Base-by-base conservation (phyloP, 163 green algal species). In the Trebouxiophyceae sp. region DNA sequence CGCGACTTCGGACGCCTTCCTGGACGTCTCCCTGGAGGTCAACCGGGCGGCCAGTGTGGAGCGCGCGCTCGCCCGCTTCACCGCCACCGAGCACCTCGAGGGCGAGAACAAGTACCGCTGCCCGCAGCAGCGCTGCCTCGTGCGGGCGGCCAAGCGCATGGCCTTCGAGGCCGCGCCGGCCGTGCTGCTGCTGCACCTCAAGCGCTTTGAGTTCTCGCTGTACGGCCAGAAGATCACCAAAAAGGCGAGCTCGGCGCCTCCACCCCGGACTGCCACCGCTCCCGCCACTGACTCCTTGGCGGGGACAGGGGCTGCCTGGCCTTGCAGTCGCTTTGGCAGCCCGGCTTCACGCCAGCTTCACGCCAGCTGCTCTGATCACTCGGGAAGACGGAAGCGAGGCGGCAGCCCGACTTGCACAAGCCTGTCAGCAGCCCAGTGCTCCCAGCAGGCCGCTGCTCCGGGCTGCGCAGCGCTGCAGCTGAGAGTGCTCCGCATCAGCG, bases 11-110 rank as follows among this genome's bases (percentile, higher is more conserved):
- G 90, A 98, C 45, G 82, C 87, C 16, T 96, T 96, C 68, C 73
- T 97, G 61, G 87, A 97, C 79, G 63, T 98, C 8, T 83, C 60
- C 29, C 75, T 98, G 32, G 93, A 98, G 65, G 87, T 98, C 55
- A 82, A 68, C n/a, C 67, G 71, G 6, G 76, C 73, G 2, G 54
- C 39, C 39, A 72, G 55, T 2, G 44, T 94, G 30, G 30, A 58
- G 3, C 60, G 69, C 24, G 83, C 83, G 26, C 82, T 98, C 69
- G 58, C 85, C 59, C 68, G 80, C 50, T 97, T 95, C 78, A 96
- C 90, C 0, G 70, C 71, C 5, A 67, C 71, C 22, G 82, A 90
- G 71, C 33, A 44, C n/a, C 62, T 68, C 31, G 65, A 68, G 23
- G 93, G 92, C 4, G 65, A 78, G 32, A 98, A 98, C 80, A 86